Evolutionary conservation across 352 stramenopile species (phyloP).

Genomic region (Lagenidium giganteum): DNA sequence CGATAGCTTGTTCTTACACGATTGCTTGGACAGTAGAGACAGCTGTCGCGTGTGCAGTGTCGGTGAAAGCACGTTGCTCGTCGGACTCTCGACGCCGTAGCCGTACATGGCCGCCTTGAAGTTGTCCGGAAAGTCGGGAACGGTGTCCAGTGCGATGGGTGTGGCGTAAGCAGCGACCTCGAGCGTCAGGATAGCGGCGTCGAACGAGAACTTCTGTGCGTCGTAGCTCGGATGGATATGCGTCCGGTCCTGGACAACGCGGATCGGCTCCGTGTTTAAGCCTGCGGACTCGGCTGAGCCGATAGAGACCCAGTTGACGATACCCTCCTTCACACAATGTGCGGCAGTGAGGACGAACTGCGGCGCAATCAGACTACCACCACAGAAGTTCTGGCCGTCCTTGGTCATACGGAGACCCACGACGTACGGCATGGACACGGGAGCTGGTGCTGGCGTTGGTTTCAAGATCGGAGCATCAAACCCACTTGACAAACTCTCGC

Average conservation of each 20-base stretch:
- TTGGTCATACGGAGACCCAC: constrained; percentile 20
- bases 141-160: constrained; percentile 15
- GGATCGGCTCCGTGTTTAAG: constrained; percentile 19
- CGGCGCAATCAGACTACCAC: constrained; percentile 28
- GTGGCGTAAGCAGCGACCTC: constrained; percentile 18
- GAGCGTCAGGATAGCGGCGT: constrained; percentile 28
- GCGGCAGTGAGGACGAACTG: constrained; percentile 37
- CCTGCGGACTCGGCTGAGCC: constrained; percentile 18
- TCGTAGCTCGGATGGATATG: constrained; percentile 24
- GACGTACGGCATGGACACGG: constrained; percentile 6
- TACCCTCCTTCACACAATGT: constrained; percentile 29
- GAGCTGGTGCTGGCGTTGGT: background rate
- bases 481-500: too few species aligned
- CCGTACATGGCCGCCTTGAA: constrained; percentile 22
- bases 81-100: constrained; percentile 17
- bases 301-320: constrained; percentile 23
- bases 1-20: constrained; percentile 13
- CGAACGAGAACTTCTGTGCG: constrained; percentile 17
- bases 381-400: constrained; percentile 31
- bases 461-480: background rate
- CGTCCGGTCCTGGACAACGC: constrained; percentile 11
- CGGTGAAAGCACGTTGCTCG: constrained; percentile 9
- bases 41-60: constrained; percentile 19
- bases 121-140: constrained; percentile 15
- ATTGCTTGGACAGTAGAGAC: constrained; percentile 13